These are phyloP conservation scores for Coemansia sp. DNA, from an alignment of 192 early-diverging fungal genomes.

Conservation along the genomic window DNA sequence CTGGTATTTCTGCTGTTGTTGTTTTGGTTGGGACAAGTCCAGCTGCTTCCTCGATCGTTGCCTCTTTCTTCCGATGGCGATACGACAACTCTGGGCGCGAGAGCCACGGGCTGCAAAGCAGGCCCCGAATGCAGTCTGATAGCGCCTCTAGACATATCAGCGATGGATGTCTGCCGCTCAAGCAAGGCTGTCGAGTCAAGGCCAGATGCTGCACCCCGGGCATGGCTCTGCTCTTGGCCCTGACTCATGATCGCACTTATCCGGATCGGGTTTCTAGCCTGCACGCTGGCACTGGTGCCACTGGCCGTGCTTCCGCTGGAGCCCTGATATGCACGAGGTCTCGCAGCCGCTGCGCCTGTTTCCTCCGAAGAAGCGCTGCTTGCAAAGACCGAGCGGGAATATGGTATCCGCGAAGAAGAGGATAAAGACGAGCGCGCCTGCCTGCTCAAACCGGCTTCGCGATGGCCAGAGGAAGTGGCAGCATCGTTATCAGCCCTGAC, in stretches of 20 bases:
- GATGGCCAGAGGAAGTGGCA: not conserved
- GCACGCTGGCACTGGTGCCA: not conserved
- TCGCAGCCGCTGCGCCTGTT: not conserved
- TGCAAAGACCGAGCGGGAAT: not conserved
- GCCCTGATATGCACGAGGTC: not conserved
- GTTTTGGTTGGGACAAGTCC: not conserved
- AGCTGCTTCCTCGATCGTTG: not conserved
- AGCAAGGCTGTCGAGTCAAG: not conserved
- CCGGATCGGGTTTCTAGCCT: conserved; percentile 8
- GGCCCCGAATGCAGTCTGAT: not conserved
- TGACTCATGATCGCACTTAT: conserved; percentile 11
- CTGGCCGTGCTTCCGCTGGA: not conserved
- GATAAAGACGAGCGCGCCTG: not conserved
- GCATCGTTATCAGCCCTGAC: not conserved
- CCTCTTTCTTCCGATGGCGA: not conserved
- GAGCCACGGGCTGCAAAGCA: not conserved
- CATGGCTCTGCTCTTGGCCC: not conserved
- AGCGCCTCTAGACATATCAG: not conserved
- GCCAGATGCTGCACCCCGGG: not conserved
- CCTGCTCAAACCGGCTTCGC: not conserved
- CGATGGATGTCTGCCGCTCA: not conserved
- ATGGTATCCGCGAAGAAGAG: not conserved
- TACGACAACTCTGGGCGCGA: not conserved
- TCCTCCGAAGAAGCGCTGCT: not conserved
- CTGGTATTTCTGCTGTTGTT: not conserved